Evolutionary conservation across 2,329 filamentous ascomycete species (phyloP), one percentile per base, ranked within the genome.

Genomic region (Rasamsonia emersonii): DNA sequence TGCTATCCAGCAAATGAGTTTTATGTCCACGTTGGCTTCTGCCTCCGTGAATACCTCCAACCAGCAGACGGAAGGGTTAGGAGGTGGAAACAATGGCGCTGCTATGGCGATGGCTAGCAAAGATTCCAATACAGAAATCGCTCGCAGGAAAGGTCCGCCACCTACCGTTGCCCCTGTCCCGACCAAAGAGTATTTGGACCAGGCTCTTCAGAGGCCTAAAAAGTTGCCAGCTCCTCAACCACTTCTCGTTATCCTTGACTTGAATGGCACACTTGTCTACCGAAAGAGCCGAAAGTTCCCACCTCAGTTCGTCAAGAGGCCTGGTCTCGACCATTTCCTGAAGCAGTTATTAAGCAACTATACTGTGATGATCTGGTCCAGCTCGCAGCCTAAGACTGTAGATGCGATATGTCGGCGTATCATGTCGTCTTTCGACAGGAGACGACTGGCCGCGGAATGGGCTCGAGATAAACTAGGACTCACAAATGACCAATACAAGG

Each of bases 301-400:
- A 3, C 69, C 65, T 7, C 53, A 56, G 24, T 83, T 86, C 52
- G 60, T 77, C 25, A 61, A 70, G 42, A 80, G 91, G 1, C 83
- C 83, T 0, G 69, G 78, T 41, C 71, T 91, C 1, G 47, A 63
- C 3, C 44, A 62, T 0, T 95, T 98, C 56, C 62, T 96, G 3
- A 50, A 69, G 17, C 85, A 86, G 54, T 73, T 88, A 43, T 70
- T 93, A 44, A 60, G 72, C 9, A 77, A 79, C 37, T 89, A 93
- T 63, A 67, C 68, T 32, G 80, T 94, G 18, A 85, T 86, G 62
- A 75, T 96, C 36, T 98, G 89, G 86, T 93, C 89, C 2, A 93
- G 85, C 5, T 86, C 89, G 0, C 73, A 70, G 13, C 79, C 78
- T 0, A 58, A 71, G 1, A 95, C 91, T 42, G 85, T 94, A 9